phyloP scores from a whole-genome alignment of 2,329 filamentous ascomycete species.

The Diaporthe sp. region DNA sequence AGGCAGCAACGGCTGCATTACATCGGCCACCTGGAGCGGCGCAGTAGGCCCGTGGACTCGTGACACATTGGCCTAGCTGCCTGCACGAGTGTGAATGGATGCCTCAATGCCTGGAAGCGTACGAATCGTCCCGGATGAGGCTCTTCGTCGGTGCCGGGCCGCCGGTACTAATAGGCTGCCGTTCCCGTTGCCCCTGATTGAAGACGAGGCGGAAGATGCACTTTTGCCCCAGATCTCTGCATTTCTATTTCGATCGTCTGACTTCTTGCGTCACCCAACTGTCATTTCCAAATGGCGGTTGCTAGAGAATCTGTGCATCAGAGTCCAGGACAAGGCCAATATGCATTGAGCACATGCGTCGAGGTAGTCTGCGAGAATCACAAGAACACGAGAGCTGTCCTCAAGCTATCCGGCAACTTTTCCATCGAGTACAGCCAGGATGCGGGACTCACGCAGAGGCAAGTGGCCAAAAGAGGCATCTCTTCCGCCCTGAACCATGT shows the following conservation, averaged over 20 bases:
- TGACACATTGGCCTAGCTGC: constrained; percentile 16
- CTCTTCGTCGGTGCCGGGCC: neutral
- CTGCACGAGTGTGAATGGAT: constrained; percentile 17
- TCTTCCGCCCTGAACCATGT: too few species aligned
- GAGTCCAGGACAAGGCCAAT: constrained; percentile 14
- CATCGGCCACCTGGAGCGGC: constrained; percentile 16
- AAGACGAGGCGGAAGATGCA: neutral
- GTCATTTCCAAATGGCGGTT: neutral
- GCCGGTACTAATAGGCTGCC: neutral
- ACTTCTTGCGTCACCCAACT: neutral
- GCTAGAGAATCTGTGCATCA: constrained; percentile 5
- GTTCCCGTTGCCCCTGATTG: neutral
- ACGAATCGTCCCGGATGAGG: neutral
- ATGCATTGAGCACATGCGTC: constrained; percentile 8
- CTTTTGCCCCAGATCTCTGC: neutral
- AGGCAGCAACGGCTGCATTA: constrained; percentile 24
- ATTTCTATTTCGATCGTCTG: neutral
- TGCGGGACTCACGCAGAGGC: constrained; percentile 3
- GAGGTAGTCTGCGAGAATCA: constrained; percentile 6
- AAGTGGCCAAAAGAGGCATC: neutral
- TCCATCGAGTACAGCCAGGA: constrained; percentile 3
- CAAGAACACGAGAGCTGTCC: constrained; percentile 13
- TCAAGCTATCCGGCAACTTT: constrained; percentile 9
- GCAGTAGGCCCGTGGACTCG: constrained; percentile 17
- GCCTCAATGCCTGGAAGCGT: constrained; percentile 18